These are phyloP conservation scores for Eimeria brunetti DNA, from an alignment of 169 alveolate genomes.

Conservation along the genomic window DNA sequence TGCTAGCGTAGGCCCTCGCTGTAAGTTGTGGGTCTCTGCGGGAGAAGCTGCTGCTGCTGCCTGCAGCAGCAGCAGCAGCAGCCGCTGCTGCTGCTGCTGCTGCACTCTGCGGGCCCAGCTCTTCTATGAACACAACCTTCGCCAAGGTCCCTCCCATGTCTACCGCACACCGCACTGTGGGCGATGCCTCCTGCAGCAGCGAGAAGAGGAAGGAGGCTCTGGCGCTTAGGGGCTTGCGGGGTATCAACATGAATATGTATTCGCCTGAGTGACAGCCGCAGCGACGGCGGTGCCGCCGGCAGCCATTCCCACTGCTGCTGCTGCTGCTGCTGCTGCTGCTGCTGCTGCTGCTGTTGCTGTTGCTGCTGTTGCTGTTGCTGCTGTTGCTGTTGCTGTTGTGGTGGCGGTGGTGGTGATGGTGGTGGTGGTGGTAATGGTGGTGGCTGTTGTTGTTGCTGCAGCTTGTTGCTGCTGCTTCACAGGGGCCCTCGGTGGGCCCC, in stretches of 20 bases:
- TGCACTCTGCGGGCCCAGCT: conserved; percentile 21
- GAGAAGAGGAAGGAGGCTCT: conserved; percentile 57
- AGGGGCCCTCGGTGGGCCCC: neutral
- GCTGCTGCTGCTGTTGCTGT: neutral
- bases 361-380: neutral
- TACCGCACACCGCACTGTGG: conserved; percentile 76
- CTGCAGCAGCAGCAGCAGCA: conserved; percentile 50
- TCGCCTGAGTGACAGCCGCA: conserved; percentile 35
- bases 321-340: conserved; percentile 10
- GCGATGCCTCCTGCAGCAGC: conserved; percentile 29
- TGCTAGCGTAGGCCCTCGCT: conserved; percentile 52
- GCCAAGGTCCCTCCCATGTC: conserved; percentile 80
- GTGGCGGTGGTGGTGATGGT: neutral
- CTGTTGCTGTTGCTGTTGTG: conserved; percentile 13
- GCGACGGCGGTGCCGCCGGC: neutral
- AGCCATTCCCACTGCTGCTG: conserved; percentile 36
- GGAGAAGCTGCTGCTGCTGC: neutral
- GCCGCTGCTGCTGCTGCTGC: conserved; percentile 69
- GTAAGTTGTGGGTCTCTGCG: conserved; percentile 55
- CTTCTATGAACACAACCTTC: conserved; percentile 66
- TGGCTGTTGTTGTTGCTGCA: neutral
- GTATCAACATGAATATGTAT: conserved; percentile 8
- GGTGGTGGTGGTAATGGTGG: neutral
- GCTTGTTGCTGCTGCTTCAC: neutral
- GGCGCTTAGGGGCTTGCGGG: conserved; percentile 60